A percentile compares a stretch with the other conserved stretches of the same genome.
Conservation (phyloP, 805 yeast species). For the Teunomyces lycoperdinae region DNA sequence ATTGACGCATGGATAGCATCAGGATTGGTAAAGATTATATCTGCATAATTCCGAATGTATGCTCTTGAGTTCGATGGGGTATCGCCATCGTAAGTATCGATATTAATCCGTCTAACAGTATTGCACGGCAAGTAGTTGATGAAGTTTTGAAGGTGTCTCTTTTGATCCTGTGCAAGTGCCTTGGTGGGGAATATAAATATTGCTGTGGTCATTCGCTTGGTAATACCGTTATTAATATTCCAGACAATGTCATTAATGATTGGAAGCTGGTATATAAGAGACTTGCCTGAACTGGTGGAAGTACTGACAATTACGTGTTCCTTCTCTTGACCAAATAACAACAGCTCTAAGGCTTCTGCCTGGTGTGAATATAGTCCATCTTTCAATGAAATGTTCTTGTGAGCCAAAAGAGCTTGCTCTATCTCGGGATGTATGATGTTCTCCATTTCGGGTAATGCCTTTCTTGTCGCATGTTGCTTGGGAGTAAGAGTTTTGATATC, state of each 20-base stretch:
- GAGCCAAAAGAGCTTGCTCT: conserved; percentile 46
- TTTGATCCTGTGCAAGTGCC: conserved; percentile 96
- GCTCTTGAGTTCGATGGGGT: conserved; percentile 60
- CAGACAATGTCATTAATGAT: conserved; percentile 50
- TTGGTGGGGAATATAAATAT: conserved; percentile 94
- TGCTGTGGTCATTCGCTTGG: conserved; percentile 52
- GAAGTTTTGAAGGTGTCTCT: conserved; percentile 66
- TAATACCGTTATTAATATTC: conserved; percentile 34
- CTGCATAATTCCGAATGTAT: conserved; percentile 57
- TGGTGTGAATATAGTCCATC: conserved; percentile 74
- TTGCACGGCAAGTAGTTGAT: conserved; percentile 46
- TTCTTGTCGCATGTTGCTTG: conserved; percentile 45
- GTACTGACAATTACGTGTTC: conserved; percentile 86
- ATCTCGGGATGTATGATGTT: conserved; percentile 48
- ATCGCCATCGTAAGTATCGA: conserved; percentile 93
- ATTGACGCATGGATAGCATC: conserved; percentile 88
- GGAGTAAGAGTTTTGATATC: conserved; percentile 46
- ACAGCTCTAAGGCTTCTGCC: conserved; percentile 64
- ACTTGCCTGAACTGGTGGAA: conserved; percentile 94
- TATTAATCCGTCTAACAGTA: conserved; percentile 42
- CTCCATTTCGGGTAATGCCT: conserved; percentile 33
- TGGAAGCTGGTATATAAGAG: conserved; percentile 87
- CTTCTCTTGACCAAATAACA: conserved; percentile 38
- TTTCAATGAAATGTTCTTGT: conserved; percentile 43
- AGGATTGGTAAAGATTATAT: conserved; percentile 90